A percentile compares a stretch with the other conserved stretches of the same genome.
phyloP scores from a whole-genome alignment of 2,329 filamentous ascomycete species.

The Arthrobotrys musiformis region DNA sequence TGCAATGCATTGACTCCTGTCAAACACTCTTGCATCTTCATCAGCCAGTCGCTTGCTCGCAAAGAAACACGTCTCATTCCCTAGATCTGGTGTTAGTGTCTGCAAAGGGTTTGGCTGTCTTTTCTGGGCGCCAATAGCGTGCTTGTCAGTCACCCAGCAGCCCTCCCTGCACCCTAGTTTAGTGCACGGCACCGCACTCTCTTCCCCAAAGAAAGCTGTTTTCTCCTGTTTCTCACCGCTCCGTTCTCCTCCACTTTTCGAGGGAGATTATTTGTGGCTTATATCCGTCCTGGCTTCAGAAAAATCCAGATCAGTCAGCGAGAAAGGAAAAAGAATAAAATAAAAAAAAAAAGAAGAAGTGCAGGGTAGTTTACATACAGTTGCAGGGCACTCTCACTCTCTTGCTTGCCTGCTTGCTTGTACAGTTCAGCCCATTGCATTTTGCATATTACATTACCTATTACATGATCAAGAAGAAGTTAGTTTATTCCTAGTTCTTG shows the following conservation, averaged over 20 bases:
- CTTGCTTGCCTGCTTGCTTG: not conserved
- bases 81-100: constrained; percentile 40
- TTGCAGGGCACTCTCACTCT: constrained; percentile 6
- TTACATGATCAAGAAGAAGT: constrained; percentile 25
- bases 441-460: not conserved
- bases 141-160: constrained; percentile 37
- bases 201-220: constrained; percentile 8
- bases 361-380: constrained; percentile 1
- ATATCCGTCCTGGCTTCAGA: constrained; percentile 52
- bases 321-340: not conserved
- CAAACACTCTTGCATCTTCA: constrained; percentile 45
- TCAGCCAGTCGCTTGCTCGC: constrained; percentile 46
- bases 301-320: constrained; percentile 24
- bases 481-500: constrained; percentile 7
- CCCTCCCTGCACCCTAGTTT: constrained; percentile 33
- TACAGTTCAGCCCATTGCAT: not conserved
- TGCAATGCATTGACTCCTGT: constrained; percentile 47
- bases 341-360: not conserved
- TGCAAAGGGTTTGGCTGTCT: constrained; percentile 42
- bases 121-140: constrained; percentile 49
- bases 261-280: constrained; percentile 56
- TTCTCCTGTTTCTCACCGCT: constrained; percentile 51
- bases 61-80: constrained; percentile 51
- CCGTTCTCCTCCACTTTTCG: constrained; percentile 47
- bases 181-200: too few species aligned